phyloP scores from a whole-genome alignment of 140 eudicot genomes.

The Anethum foeniculum region DNA sequence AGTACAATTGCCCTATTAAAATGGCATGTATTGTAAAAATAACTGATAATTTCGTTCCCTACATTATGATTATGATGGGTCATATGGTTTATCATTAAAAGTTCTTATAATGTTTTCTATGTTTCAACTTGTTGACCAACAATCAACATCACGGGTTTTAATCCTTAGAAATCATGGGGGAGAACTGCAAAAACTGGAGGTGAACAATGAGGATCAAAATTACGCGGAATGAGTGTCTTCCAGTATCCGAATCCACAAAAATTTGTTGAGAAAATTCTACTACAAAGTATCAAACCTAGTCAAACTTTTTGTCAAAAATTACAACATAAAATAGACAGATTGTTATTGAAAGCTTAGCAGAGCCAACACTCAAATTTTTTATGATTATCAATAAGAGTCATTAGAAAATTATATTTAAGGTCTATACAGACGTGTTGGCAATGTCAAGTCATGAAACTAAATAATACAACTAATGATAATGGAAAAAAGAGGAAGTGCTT shows the following conservation, averaged over 20 bases:
- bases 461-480: background rate
- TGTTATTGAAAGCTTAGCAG: background rate
- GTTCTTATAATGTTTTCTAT: background rate
- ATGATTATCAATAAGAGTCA: background rate
- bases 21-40: background rate
- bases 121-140: conserved; percentile 5
- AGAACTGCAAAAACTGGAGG: background rate
- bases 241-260: background rate
- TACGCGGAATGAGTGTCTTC: background rate
- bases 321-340: background rate
- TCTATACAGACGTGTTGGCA: conserved; percentile 1
- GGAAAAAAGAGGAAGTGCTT: background rate
- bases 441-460: background rate
- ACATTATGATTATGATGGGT: background rate
- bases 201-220: background rate
- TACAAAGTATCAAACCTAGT: background rate
- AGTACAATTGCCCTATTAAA: background rate
- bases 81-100: background rate
- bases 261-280: background rate
- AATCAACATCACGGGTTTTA: background rate
- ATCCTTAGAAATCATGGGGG: background rate
- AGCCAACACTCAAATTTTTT: background rate
- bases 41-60: background rate
- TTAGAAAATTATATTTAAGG: background rate
- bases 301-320: background rate